These are phyloP conservation scores for Gillenia trifoliata DNA, from an alignment of 306 rosid genomes.

Conservation along the genomic window DNA sequence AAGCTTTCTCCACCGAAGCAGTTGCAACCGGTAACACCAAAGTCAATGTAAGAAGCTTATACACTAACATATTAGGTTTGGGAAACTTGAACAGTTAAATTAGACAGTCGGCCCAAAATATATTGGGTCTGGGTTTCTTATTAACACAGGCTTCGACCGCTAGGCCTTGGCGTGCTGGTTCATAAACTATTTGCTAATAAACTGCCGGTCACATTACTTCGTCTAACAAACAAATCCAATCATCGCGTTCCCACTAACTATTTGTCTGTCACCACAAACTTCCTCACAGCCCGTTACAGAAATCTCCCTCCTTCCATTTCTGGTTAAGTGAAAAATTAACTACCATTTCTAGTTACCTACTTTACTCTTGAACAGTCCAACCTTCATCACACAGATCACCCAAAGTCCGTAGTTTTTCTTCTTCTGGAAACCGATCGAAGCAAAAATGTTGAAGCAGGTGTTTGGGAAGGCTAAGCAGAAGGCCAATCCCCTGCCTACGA, in stretches of 20 bases:
- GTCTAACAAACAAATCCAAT: background rate
- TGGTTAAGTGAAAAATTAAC: background rate
- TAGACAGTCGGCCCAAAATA: too few species aligned
- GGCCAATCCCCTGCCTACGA: too few species aligned
- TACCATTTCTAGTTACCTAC: background rate
- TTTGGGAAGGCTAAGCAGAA: too few species aligned
- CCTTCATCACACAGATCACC: background rate
- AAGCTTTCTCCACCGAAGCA: too few species aligned
- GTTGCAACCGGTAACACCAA: too few species aligned
- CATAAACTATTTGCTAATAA: background rate
- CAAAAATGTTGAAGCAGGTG: slow-evolving; percentile 68
- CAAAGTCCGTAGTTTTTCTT: background rate
- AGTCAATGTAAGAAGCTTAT: too few species aligned
- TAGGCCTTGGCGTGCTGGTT: too few species aligned
- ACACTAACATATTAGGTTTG: too few species aligned
- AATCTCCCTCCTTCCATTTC: background rate
- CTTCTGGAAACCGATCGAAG: background rate
- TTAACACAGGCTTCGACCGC: too few species aligned
- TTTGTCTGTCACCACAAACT: background rate
- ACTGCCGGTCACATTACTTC: background rate
- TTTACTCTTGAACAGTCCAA: background rate
- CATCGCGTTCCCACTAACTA: background rate
- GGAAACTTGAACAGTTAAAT: too few species aligned
- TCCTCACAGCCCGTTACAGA: background rate
- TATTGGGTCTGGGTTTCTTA: too few species aligned